Conservation (phyloP, 192 early-diverging fungal genomes). For the Backusella liffmaniae region DNA sequence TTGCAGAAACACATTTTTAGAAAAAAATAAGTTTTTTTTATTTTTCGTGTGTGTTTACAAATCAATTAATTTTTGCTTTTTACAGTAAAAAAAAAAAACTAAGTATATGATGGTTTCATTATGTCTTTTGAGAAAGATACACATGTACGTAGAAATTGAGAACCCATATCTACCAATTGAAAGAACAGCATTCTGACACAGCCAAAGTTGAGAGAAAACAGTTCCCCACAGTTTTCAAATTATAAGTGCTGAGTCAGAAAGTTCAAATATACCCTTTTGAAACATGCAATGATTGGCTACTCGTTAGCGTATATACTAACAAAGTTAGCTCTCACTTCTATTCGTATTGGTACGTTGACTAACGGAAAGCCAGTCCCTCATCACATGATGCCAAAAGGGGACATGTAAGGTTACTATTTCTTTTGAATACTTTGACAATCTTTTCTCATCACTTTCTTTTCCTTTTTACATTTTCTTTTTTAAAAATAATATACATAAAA, state of each 20-base stretch:
- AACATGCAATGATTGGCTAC: neutral
- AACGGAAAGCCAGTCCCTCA: neutral
- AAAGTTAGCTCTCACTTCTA: neutral
- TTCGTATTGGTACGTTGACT: slow-evolving; percentile 5
- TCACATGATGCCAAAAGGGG: neutral
- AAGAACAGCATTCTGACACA: neutral
- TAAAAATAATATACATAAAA: neutral
- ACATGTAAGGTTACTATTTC: neutral
- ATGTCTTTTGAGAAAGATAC: too few relatives aligned
- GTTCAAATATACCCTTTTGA: slow-evolving; percentile 1
- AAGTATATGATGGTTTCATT: neutral
- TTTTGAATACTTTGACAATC: neutral
- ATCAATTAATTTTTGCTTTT: neutral
- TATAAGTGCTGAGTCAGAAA: slow-evolving; percentile 2
- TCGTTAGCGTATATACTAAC: neutral
- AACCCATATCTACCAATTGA: neutral
- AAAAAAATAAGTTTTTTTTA: neutral
- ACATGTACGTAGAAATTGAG: too few relatives aligned
- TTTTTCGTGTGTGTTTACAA: neutral
- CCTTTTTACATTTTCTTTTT: neutral
- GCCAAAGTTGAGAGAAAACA: neutral
- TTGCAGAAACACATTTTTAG: neutral
- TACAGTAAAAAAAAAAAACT: neutral
- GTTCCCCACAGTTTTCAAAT: neutral
- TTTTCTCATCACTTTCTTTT: slow-evolving; percentile 7